Evolutionary conservation across 257 asterid genomes (phyloP), one percentile per base, ranked within the genome.

Genomic region (Scutellaria baicalensis): DNA sequence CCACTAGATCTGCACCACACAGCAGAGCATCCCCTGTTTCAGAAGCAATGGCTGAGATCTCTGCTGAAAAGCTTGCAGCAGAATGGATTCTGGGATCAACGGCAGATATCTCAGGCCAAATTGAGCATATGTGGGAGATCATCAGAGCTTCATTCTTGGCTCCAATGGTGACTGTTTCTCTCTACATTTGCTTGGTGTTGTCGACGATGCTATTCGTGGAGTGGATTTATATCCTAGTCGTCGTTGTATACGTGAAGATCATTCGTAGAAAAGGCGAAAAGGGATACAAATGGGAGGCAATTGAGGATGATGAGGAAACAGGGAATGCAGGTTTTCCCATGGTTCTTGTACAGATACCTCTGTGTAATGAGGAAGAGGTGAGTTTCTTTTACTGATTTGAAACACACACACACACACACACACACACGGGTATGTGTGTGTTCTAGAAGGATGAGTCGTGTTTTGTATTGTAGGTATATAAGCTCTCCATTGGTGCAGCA

Each of bases 401-500:
- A 1, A 23, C 31, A 23, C 31, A 23, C 31, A 23, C 31, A 23
- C 3, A 23, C 33, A 27, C 31, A 23, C 31, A 23, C 31, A 23
- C 31, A 23, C 31, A 23, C 3, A 23, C 3, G 31, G 33, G 33
- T 44, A 8, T 27, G 12, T 12, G 54, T 1, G 42, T 52, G 65
- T n/a, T n/a, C n/a, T n/a, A 27, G 21, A 56, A 63, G 14, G 42
- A 18, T 35, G 35, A 35, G 18, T 10, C 16, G n/a, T 51, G 17
- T 39, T 44, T 63, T 63, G 43, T 20, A 10, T 11, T 2, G 23
- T 20, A 82, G 84, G 87, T 82, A 40, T 82, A 77, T 72, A 79
- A 79, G 76, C 62, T 79, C 64, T 82, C 81, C 16, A 82, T 82
- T 77, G 87, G 80, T 8, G 87, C 87, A n/a, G 87, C 80, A 3